phyloP scores from a whole-genome alignment of 805 yeast species.

The Spathaspora passalidarum region DNA sequence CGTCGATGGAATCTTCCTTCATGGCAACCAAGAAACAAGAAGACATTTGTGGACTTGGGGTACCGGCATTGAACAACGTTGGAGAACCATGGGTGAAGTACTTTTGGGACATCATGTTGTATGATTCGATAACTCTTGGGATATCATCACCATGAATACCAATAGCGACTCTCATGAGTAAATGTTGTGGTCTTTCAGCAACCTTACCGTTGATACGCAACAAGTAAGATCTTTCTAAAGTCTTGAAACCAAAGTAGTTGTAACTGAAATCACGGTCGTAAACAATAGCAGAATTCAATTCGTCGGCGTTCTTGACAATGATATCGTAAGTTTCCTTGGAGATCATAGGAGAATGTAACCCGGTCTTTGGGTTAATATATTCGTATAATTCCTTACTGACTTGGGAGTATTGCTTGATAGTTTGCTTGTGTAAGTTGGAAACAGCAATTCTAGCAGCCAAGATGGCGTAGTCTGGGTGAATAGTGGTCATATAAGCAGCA shows the following conservation, averaged over 20 bases:
- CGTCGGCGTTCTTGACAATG: slow-evolving; percentile 36
- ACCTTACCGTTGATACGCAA: slow-evolving; percentile 53
- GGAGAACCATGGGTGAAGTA: slow-evolving; percentile 63
- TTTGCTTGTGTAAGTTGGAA: slow-evolving; percentile 91
- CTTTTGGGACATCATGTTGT: slow-evolving; percentile 57
- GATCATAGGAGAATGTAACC: slow-evolving; percentile 48
- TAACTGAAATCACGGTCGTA: slow-evolving; percentile 51
- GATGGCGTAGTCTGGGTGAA: slow-evolving; percentile 96
- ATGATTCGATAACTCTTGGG: slow-evolving; percentile 51
- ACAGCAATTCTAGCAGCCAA: slow-evolving; percentile 95
- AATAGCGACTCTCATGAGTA: slow-evolving; percentile 59
- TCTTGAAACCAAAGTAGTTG: slow-evolving; percentile 61
- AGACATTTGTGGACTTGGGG: slow-evolving; percentile 58
- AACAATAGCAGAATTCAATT: slow-evolving; percentile 44
- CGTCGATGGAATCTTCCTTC: slow-evolving; percentile 63
- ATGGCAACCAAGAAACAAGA: slow-evolving; percentile 63
- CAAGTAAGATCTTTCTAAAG: slow-evolving; percentile 57
- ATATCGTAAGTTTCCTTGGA: slow-evolving; percentile 39
- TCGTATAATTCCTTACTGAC: slow-evolving; percentile 70
- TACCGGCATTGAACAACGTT: slow-evolving; percentile 60
- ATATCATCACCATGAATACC: slow-evolving; percentile 60
- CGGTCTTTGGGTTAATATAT: slow-evolving; percentile 80
- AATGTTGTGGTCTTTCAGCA: slow-evolving; percentile 61
- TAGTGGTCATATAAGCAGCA: slow-evolving; percentile 95
- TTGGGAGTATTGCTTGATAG: slow-evolving; percentile 79